Base-by-base conservation (phyloP, 495 filamentous ascomycete genomes). In the Hypoxylon lenormandii region DNA sequence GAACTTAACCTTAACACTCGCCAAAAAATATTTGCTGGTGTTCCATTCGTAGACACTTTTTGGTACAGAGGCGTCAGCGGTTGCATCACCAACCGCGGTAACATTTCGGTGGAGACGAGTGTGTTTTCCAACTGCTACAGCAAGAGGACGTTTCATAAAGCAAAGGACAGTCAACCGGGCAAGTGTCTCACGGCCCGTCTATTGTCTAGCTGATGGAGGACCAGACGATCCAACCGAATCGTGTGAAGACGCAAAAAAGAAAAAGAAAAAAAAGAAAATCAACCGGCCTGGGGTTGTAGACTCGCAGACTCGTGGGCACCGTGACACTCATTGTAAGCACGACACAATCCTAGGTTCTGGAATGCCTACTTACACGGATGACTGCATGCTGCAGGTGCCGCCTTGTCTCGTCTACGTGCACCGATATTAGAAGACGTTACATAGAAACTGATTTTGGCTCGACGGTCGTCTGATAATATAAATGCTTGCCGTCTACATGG, bases 341-440 rank as follows among this genome's bases (percentile, higher is more conserved):
- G 61, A 70, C 68, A 70, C 68, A 66, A 66, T 70, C 68, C 56
- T 57, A 70, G 68, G 66, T 70, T 70, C 62, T 66, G 62, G 68
- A 70, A 66, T 70, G 52, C 53, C 49, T 70, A 70, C 56, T 43
- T 52, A 53, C 42, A 65, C 67, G 67, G 61, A 49, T 55, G 67
- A 65, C 61, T 58, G 60, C 67, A 70, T 65, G 55, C 60, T 70
- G 61, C 66, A 64, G 60, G 60, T 70, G 37, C 54, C 47, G 53
- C 67, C 50, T 50, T 61, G 67, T 70, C 61, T 70, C 67, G 61
- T 51, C 37, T 65, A 70, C 61, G 47, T 66, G 68, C 57, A 70
- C 62, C 30, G 26, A 16, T 50, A 53, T 52, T 61, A 60, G 55
- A 60, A 51, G 48, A 15, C 48, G 12, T 26, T 26, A 36, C 26